These are phyloP conservation scores for Debaryomyces hansenii DNA, from an alignment of 805 yeast species.

Conservation along the genomic window DNA sequence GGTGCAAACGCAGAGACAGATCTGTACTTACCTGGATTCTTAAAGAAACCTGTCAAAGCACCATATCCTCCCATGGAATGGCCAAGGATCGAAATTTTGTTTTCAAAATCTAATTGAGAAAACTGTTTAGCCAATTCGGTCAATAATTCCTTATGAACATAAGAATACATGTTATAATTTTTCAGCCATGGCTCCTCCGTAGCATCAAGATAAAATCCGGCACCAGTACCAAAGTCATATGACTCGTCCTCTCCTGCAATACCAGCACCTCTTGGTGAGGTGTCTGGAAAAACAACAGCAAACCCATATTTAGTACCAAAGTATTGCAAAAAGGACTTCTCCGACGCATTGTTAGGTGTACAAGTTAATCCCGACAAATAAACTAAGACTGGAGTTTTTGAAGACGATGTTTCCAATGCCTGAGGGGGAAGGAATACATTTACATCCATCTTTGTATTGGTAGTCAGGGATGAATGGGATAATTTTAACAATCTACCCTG, in stretches of 20 bases:
- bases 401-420: constrained; percentile 23
- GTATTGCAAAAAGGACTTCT: constrained; percentile 85
- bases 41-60: constrained; percentile 67
- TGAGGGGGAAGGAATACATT: constrained; percentile 76
- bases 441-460: constrained; percentile 76
- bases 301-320: constrained; percentile 81
- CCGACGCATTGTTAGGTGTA: constrained; percentile 89
- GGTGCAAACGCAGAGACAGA: constrained; percentile 92
- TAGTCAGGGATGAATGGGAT: constrained; percentile 64
- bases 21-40: constrained; percentile 69
- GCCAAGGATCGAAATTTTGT: constrained; percentile 77
- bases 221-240: constrained; percentile 93
- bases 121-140: constrained; percentile 44
- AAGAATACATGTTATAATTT: constrained; percentile 85
- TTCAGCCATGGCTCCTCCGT: constrained; percentile 66
- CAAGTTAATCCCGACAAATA: constrained; percentile 91
- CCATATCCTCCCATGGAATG: constrained; percentile 99
- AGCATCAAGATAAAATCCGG: constrained; percentile 92
- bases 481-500: constrained; percentile 79
- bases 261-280: constrained; percentile 87
- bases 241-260: constrained; percentile 78
- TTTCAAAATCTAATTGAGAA: constrained; percentile 54
- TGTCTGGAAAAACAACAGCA: constrained; percentile 91
- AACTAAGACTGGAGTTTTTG: constrained; percentile 63
- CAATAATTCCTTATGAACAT: constrained; percentile 74